Evolutionary conservation across 257 asterid genomes (phyloP), one percentile per base, ranked within the genome.

Genomic region (Solanum arcanum): DNA sequence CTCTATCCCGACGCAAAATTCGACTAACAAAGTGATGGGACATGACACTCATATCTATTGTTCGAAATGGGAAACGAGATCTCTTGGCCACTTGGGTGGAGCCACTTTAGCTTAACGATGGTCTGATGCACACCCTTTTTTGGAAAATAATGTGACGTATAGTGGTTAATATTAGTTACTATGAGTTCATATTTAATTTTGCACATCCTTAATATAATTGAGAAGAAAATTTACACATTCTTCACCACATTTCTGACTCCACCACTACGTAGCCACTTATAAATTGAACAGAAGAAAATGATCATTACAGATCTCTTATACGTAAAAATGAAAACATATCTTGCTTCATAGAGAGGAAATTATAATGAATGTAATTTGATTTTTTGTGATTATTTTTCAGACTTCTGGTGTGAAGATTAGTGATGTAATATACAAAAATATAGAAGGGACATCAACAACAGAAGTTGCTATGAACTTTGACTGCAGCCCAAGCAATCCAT

Each of bases 381-480:
- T n/a, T 62, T 42, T 15, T 42, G 72, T 87, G 13, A 21, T 52
- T 52, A 52, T 59, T 82, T 81, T 6, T 1, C 92, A 94, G 97
- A 87, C 87, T 29, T 94, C 97, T 6, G 95, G 96, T 12, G 91
- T 94, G 18, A 91, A 93, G 90, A 92, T 94, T 27, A 90, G 89
- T 41, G 87, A 91, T 86, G 92, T 94, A 7, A 92, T 88, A 4
- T 94, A 93, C 88, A 81, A 92, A 86, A 93, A 93, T 77, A 93
- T 94, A 37, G 87, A 86, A 86, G 98, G 98, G 84, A 91, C 97
- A 90, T 94, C 97, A 41, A 90, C 96, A 20, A 91, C 97, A 25
- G 87, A 84, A 83, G 86, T 90, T 15, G 97, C 95, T 14, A 91
- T 94, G 91, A 86, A 87, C 1, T 94, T 94, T 64, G 92, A 93